Conservation (phyloP, 495 filamentous ascomycete genomes). For the Trichoderma asperelloides region DNA sequence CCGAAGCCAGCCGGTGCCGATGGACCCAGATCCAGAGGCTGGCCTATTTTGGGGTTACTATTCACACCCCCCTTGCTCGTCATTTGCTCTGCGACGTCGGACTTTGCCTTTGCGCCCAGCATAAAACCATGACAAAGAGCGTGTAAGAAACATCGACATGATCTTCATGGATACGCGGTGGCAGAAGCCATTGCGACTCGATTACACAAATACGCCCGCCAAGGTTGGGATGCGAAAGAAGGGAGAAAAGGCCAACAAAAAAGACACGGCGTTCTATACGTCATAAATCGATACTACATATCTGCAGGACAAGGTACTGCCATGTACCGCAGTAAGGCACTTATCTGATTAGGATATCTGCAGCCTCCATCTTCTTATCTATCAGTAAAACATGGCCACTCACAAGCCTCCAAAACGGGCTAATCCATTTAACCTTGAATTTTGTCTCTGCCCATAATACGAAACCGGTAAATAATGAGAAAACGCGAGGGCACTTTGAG, state of each 20-base stretch:
- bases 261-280: no score
- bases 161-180: no score
- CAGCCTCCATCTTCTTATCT: background rate
- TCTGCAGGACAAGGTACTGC: no score
- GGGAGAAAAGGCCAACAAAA: no score
- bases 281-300: no score
- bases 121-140: background rate
- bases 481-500: no score
- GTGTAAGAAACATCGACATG: background rate
- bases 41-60: background rate
- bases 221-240: no score
- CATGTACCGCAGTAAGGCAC: no score
- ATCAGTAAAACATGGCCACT: background rate
- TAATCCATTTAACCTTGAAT: background rate
- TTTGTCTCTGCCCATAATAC: background rate
- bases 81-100: background rate
- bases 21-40: background rate
- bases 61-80: background rate
- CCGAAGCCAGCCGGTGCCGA: conserved; percentile 1
- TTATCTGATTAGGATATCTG: no score
- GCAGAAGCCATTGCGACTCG: no score
- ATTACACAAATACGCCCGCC: no score
- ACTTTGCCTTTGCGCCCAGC: background rate
- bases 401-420: background rate
- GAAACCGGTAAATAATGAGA: background rate